phyloP scores from a whole-genome alignment of 2,329 filamentous ascomycete genomes.

The Penicillium digitatum region DNA sequence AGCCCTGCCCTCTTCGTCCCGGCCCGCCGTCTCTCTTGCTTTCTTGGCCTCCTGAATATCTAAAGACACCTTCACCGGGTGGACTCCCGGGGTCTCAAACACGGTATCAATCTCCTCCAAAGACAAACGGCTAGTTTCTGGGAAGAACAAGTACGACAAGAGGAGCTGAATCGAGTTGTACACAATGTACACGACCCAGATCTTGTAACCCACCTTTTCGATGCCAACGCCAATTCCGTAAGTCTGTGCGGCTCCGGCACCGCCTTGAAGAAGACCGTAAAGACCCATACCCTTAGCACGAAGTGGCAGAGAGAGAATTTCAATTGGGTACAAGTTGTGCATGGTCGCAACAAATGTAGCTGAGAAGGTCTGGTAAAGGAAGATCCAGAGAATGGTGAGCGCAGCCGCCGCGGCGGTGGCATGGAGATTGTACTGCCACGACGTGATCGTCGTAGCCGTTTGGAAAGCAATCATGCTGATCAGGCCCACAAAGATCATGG shows the following conservation, averaged over 20 bases:
- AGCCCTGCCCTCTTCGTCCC: slow-evolving; percentile 16
- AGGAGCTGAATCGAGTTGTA: slow-evolving; percentile 50
- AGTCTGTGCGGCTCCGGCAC: slow-evolving; percentile 42
- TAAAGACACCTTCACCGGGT: slow-evolving; percentile 45
- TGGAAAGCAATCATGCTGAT: slow-evolving; percentile 46
- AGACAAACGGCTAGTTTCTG: slow-evolving; percentile 49
- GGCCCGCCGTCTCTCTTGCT: slow-evolving; percentile 24
- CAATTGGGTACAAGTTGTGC: slow-evolving; percentile 48
- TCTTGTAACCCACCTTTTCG: slow-evolving; percentile 48
- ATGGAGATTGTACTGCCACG: slow-evolving; percentile 43
- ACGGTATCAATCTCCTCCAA: slow-evolving; percentile 58
- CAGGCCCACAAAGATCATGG: slow-evolving; percentile 45
- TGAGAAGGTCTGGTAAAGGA: slow-evolving; percentile 48
- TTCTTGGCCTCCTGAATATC: slow-evolving; percentile 42
- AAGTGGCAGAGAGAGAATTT: slow-evolving; percentile 44
- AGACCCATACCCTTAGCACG: slow-evolving; percentile 48
- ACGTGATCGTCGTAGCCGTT: slow-evolving; percentile 47
- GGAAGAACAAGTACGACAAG: slow-evolving; percentile 50
- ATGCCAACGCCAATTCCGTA: slow-evolving; percentile 50
- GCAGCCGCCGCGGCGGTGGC: slow-evolving; percentile 34
- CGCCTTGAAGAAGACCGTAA: slow-evolving; percentile 46
- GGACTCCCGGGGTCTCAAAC: slow-evolving; percentile 48
- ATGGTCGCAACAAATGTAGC: slow-evolving; percentile 47
- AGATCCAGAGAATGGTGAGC: slow-evolving; percentile 48
- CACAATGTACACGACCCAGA: slow-evolving; percentile 50